Evolutionary conservation across 1,284 basidiomycete genomes (phyloP).

Genomic region (Trichosporon ovoides): DNA sequence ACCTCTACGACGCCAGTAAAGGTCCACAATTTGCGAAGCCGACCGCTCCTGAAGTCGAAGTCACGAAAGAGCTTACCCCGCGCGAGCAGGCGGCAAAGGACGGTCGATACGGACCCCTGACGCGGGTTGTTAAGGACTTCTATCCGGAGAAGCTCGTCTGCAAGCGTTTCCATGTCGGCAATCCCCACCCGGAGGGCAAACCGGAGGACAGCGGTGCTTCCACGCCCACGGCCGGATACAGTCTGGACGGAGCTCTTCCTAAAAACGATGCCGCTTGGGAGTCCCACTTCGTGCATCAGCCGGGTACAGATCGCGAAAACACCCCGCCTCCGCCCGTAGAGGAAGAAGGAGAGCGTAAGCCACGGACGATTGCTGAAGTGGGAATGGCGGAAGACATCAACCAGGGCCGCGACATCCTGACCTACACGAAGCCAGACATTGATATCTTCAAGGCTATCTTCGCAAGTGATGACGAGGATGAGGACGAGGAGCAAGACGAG

Average conservation of each 20-base stretch:
- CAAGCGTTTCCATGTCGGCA: conserved; percentile 89
- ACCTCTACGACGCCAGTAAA: conserved; percentile 55
- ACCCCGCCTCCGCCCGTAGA: neutral
- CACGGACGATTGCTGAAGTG: conserved; percentile 57
- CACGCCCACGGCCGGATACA: conserved; percentile 11
- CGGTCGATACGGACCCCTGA: conserved; percentile 83
- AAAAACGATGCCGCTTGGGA: conserved; percentile 40
- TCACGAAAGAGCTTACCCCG: conserved; percentile 57
- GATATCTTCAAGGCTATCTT: conserved; percentile 95
- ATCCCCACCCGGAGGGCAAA: conserved; percentile 60
- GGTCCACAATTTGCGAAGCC: conserved; percentile 34
- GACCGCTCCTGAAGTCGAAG: conserved; percentile 48
- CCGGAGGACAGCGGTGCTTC: conserved; percentile 18
- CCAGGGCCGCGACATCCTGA: conserved; percentile 78
- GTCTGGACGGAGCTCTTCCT: conserved; percentile 14
- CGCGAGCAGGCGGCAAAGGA: conserved; percentile 71
- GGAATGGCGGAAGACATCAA: conserved; percentile 83
- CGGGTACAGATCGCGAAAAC: conserved; percentile 15
- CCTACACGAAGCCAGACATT: conserved; percentile 77
- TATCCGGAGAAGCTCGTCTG: conserved; percentile 76
- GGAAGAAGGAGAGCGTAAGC: conserved; percentile 22
- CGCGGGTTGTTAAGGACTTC: conserved; percentile 68
- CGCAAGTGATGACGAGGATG: conserved; percentile 79
- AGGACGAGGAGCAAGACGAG: conserved; percentile 57
- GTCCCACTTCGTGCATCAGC: conserved; percentile 38